A percentile compares a stretch with the other conserved stretches of the same genome.
These are phyloP conservation scores for Reutealis trisperma DNA, from an alignment of 345 rosid genomes.

Conservation along the genomic window DNA sequence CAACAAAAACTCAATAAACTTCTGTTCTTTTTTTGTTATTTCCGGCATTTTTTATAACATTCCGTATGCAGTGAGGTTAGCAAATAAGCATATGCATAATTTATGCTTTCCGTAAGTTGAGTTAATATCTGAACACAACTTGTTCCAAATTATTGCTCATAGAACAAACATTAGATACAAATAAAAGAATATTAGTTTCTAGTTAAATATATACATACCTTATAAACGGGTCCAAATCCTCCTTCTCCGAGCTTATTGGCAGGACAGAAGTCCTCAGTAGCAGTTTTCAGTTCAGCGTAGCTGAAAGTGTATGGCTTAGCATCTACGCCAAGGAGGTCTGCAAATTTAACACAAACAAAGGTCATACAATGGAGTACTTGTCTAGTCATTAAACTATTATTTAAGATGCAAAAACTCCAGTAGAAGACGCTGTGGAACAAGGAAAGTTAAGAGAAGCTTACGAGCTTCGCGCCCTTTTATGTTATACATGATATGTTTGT, in stretches of 20 bases:
- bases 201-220: slow-evolving; percentile 38
- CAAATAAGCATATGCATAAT: neutral
- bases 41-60: too few species aligned
- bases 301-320: slow-evolving; percentile 60
- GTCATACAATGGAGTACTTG: neutral
- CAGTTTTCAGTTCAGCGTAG: slow-evolving; percentile 57
- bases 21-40: too few species aligned
- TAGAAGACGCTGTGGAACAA: neutral
- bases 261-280: slow-evolving; percentile 61
- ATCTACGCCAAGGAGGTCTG: slow-evolving; percentile 57
- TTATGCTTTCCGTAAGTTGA: neutral
- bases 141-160: neutral
- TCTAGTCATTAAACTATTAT: neutral
- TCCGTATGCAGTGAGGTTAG: neutral
- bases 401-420: neutral
- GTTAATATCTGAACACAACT: neutral
- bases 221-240: slow-evolving; percentile 77
- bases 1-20: too few species aligned
- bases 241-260: slow-evolving; percentile 82
- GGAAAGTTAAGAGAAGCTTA: neutral
- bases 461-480: neutral
- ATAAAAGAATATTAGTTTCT: neutral
- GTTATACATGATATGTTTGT: neutral
- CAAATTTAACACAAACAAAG: slow-evolving; percentile 18
- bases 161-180: neutral